phyloP scores from a whole-genome alignment of 768 basidiomycete genomes.

The Psilocybe cyanescens region DNA sequence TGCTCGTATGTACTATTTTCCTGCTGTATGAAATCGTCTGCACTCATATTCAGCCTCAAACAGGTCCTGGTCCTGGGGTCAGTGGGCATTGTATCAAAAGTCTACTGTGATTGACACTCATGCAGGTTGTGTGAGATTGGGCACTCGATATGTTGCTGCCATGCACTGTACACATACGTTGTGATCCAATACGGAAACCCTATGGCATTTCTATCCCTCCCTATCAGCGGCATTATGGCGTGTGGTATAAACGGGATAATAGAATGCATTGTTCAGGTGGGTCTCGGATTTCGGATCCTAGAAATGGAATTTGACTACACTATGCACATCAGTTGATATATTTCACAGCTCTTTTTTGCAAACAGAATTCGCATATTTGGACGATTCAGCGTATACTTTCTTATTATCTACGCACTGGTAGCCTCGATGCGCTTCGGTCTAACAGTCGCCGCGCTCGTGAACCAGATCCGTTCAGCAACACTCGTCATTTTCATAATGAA shows the following conservation, averaged over 20 bases:
- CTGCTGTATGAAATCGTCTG: too few species aligned
- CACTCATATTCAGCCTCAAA: not conserved
- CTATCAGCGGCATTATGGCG: not conserved
- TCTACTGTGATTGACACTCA: not conserved
- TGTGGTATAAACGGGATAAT: slow-evolving; percentile 5
- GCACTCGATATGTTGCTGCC: slow-evolving; percentile 8
- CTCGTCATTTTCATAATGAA: not conserved
- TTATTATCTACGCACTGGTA: not conserved
- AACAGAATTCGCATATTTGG: not conserved
- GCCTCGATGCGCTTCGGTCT: not conserved
- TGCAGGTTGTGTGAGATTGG: slow-evolving; percentile 6
- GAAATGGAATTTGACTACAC: too few species aligned
- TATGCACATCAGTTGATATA: too few species aligned
- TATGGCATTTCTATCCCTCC: not conserved
- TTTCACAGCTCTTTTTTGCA: slow-evolving; percentile 8
- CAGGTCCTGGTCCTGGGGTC: slow-evolving; percentile 10
- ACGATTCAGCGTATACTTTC: not conserved
- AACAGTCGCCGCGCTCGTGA: not conserved
- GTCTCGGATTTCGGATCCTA: not conserved
- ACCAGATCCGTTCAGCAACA: too few species aligned
- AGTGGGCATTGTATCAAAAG: not conserved
- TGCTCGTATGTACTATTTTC: not conserved
- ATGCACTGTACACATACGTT: not conserved
- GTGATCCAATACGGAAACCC: slow-evolving; percentile 6
- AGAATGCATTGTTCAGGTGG: slow-evolving; percentile 4